phyloP scores from a whole-genome alignment of 345 rosid species.

The Erysimum cheiranthoides region DNA sequence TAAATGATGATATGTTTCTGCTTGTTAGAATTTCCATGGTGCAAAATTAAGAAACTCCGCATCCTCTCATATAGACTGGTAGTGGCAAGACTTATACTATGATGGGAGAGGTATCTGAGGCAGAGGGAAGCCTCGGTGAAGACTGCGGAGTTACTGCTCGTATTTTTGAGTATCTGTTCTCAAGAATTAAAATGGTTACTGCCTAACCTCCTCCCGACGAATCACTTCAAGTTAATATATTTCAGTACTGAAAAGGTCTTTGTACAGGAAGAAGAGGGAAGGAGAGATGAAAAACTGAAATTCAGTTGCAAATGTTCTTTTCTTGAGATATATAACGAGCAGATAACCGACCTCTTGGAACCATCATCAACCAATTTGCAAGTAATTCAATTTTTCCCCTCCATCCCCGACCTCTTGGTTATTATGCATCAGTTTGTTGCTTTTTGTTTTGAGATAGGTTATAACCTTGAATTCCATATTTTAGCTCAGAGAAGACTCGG shows the following conservation, averaged over 20 bases:
- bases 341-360: conserved; percentile 88
- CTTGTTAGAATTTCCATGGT: conserved; percentile 17
- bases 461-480: conserved; percentile 47
- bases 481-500: conserved; percentile 93
- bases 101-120: conserved; percentile 82
- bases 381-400: conserved; percentile 51
- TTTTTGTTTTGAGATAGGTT: conserved; percentile 30
- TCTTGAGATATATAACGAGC: conserved; percentile 94
- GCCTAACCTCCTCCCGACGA: conserved; percentile 1
- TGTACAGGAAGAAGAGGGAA: conserved; percentile 79
- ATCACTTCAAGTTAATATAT: neutral
- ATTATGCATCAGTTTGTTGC: conserved; percentile 11
- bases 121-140: conserved; percentile 57
- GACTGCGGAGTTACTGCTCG: conserved; percentile 93
- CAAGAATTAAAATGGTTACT: conserved; percentile 71
- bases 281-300: conserved; percentile 74
- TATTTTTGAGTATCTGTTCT: conserved; percentile 76
- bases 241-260: conserved; percentile 16
- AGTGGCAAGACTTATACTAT: conserved; percentile 98
- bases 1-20: conserved; percentile 18
- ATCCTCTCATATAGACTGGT: conserved; percentile 73
- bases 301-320: conserved; percentile 94
- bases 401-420: conserved; percentile 10
- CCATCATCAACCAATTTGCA: conserved; percentile 88
- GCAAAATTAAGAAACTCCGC: conserved; percentile 21